These are phyloP conservation scores for Adansonia rubrostipa DNA, from an alignment of 441 rosid species.

Conservation along the genomic window DNA sequence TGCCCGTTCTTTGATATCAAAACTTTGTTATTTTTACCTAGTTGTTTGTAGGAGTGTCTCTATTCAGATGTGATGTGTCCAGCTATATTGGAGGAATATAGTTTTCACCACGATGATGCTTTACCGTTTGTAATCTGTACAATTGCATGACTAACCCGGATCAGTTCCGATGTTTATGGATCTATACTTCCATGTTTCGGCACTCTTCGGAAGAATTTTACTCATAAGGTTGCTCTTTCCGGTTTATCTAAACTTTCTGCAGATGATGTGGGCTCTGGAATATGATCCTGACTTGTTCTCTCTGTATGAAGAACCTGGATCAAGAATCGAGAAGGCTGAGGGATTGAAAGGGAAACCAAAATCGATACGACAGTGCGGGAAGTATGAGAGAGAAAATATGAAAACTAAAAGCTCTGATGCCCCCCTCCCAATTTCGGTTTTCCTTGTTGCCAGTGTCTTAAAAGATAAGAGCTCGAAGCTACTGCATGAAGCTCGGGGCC, in stretches of 20 bases:
- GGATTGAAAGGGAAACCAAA: constrained; percentile 63
- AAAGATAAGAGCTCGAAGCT: constrained; percentile 88
- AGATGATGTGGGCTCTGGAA: constrained; percentile 99
- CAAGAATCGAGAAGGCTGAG: constrained; percentile 49
- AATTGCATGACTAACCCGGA: not conserved
- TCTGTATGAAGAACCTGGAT: constrained; percentile 64
- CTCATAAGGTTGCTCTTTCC: constrained; percentile 13
- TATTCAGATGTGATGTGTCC: not conserved
- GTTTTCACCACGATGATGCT: not conserved
- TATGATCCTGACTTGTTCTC: constrained; percentile 80
- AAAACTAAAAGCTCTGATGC: constrained; percentile 64
- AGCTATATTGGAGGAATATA: not conserved
- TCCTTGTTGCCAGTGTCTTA: constrained; percentile 94
- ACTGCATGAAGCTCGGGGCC: constrained; percentile 84
- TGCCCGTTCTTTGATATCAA: too few relatives aligned
- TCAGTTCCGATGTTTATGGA: not conserved
- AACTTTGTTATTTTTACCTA: not conserved
- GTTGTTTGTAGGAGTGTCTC: not conserved
- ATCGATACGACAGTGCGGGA: constrained; percentile 76
- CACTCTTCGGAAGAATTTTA: constrained; percentile 13
- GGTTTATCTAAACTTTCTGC: constrained; percentile 27
- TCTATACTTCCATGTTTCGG: not conserved
- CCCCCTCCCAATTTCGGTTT: constrained; percentile 89
- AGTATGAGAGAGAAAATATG: constrained; percentile 89
- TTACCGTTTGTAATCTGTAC: not conserved